Percentiles rank a stretch among this genome's conserved stretches.
These are phyloP conservation scores for Suhomyces prunicola DNA, from an alignment of 805 yeast species.

Conservation along the genomic window DNA sequence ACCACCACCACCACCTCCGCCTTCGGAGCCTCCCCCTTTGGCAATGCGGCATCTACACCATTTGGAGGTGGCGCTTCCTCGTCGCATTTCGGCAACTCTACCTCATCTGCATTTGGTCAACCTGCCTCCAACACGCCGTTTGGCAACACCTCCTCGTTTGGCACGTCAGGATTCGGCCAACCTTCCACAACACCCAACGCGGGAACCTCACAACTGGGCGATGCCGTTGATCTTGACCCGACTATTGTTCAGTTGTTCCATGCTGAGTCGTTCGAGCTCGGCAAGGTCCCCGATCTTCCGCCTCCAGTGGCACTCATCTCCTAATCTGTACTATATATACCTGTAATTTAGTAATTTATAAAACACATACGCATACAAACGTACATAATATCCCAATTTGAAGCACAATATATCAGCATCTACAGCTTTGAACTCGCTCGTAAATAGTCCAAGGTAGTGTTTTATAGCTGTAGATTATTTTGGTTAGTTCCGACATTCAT, in stretches of 20 bases:
- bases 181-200: constrained; percentile 1
- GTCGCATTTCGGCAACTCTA: constrained; percentile 14
- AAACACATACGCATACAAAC: no score
- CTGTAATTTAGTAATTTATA: neutral
- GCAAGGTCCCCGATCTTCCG: constrained; percentile 66
- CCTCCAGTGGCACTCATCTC: constrained; percentile 54
- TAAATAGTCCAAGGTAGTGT: no score
- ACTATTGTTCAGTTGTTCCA: constrained; percentile 46
- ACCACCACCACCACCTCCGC: neutral
- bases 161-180: constrained; percentile 9
- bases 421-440: no score
- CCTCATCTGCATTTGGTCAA: constrained; percentile 13
- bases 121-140: constrained; percentile 8
- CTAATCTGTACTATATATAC: neutral
- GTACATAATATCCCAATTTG: no score
- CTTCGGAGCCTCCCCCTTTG: constrained; percentile 7
- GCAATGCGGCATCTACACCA: constrained; percentile 7
- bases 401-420: no score
- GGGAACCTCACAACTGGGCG: neutral
- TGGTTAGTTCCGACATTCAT: no score
- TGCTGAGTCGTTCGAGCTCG: constrained; percentile 48
- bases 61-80: constrained; percentile 8
- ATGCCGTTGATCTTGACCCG: neutral
- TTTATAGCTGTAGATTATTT: no score
- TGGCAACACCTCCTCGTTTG: constrained; percentile 15